Conservation (phyloP, 1,284 basidiomycete genomes). For the Rhodotorula sp. region DNA sequence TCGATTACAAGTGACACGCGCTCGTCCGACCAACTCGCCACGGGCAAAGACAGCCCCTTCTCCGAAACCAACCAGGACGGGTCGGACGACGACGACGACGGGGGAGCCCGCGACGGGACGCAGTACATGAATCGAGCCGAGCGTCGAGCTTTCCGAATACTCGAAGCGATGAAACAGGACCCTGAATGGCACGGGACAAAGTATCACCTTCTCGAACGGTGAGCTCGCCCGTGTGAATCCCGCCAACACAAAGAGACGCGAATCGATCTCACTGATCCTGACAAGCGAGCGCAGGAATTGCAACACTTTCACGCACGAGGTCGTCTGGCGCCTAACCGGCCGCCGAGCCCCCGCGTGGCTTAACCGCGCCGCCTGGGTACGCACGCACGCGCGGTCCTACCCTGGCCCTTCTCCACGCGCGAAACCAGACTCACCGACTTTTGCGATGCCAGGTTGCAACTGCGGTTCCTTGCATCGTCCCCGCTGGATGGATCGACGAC, state of each 20-base stretch:
- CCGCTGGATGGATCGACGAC: conserved; percentile 37
- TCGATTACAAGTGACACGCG: neutral
- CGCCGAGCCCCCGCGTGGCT: conserved; percentile 42
- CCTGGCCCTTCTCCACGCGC: neutral
- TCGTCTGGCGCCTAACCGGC: conserved; percentile 43
- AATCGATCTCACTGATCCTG: too few species aligned
- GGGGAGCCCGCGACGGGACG: conserved; percentile 24
- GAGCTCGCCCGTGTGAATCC: neutral
- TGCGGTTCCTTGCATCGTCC: conserved; percentile 36
- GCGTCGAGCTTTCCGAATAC: conserved; percentile 31
- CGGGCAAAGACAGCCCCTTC: too few species aligned
- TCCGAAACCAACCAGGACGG: neutral
- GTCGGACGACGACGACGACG: conserved; percentile 20
- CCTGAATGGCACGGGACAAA: conserved; percentile 38
- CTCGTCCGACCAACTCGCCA: neutral
- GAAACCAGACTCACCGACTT: too few species aligned
- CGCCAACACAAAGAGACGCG: neutral
- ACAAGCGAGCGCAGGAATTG: conserved; percentile 38
- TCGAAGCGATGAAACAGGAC: conserved; percentile 37
- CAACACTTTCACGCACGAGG: conserved; percentile 46
- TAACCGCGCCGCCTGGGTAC: conserved; percentile 39
- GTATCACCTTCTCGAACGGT: conserved; percentile 38
- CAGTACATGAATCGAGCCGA: conserved; percentile 22
- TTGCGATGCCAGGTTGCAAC: conserved; percentile 27
- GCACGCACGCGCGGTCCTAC: conserved; percentile 1